Base-by-base conservation (phyloP, 306 rosid genomes). In the Acacia acuminata region DNA sequence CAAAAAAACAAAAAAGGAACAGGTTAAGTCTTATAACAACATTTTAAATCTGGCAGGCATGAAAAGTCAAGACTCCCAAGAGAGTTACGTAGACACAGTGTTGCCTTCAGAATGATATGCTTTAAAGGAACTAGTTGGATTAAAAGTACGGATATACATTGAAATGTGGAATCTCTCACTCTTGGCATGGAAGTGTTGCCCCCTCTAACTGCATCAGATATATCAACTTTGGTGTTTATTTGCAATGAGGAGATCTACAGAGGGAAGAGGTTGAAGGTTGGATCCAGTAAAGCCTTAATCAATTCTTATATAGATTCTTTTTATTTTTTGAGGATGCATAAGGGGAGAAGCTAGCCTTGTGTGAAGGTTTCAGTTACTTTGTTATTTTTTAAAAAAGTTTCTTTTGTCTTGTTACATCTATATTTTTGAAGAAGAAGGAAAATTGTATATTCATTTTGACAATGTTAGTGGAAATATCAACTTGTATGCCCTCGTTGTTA, bases 401-500 rank as follows among this genome's bases (percentile, higher is more conserved):
- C n/a, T n/a, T n/a, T 78, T 36, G 79, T 84, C 83, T 65, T 47
- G 75, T 89, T 85, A 71, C 85, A 7, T 11, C 51, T 25, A 44
- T 72, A 69, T 48, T 64, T 82, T 74, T 77, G 78, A 78, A 80
- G 85, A 82, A 84, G n/a, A 80, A 69, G 76, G 51, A 51, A 84
- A 81, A 55, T 73, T 84, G 88, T 88, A 84, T 85, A 80, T 88
- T 85, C 88, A 69, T 77, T 83, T 83, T 88, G 79, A 78, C 83
- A 84, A 82, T 77, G 32, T 77, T 64, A 77, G 80, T 48, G 24
- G 77, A 77, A 83, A 71, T 58, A 44, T 15, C 27, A 25, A 56
- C 25, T 82, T 82, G 83, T 79, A 61, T 25, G 8, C 36, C 16
- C 32, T n/a, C 24, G 16, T 61, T 58, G 3, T 58, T 25, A 1